These are phyloP conservation scores for Thalassiosira exigua DNA, from an alignment of 352 stramenopile species.

Conservation along the genomic window DNA sequence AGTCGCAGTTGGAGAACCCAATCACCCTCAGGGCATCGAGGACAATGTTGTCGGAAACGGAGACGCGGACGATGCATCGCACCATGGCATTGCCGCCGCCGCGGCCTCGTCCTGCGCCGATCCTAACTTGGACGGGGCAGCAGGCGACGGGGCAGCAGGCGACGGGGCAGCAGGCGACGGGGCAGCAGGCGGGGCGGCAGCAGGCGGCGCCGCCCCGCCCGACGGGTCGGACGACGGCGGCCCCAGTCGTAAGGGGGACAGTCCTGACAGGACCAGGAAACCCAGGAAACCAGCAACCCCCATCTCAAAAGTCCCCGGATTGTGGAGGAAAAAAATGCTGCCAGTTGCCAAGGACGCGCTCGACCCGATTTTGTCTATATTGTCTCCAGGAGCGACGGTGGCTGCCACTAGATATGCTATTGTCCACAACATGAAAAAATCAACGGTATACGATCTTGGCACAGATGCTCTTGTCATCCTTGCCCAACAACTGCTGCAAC, in stretches of 20 bases:
- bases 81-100: too few relatives aligned
- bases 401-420: not conserved
- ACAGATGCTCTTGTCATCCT: constrained; percentile 14
- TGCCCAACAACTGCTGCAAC: constrained; percentile 15
- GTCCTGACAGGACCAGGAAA: not conserved
- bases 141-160: not conserved
- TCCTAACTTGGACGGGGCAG: too few relatives aligned
- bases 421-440: not conserved
- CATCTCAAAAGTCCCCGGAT: constrained; percentile 4
- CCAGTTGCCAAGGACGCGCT: not conserved
- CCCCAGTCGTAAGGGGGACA: not conserved
- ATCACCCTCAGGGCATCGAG: not conserved
- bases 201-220: too few relatives aligned
- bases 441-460: not conserved
- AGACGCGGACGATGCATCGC: not conserved
- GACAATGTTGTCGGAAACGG: not conserved
- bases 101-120: too few relatives aligned
- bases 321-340: constrained; percentile 16
- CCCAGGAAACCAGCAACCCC: not conserved
- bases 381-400: not conserved
- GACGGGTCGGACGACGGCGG: too few relatives aligned
- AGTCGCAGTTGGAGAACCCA: not conserved
- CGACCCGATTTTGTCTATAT: not conserved
- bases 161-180: not conserved
- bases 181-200: not conserved